These are phyloP conservation scores for Collybia sordida DNA, from an alignment of 768 basidiomycete species.

Conservation along the genomic window DNA sequence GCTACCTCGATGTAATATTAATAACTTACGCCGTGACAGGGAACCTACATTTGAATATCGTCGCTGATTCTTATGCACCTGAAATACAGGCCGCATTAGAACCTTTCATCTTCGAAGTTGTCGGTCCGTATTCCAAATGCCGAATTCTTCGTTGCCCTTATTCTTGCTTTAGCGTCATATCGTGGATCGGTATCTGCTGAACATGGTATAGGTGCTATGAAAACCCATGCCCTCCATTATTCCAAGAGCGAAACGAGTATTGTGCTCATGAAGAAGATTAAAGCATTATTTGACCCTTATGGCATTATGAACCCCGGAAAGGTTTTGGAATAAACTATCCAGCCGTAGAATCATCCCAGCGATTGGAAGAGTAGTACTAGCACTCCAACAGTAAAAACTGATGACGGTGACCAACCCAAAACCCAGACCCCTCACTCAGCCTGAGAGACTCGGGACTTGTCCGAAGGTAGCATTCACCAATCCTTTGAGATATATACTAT, in stretches of 20 bases:
- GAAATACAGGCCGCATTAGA: constrained; percentile 89
- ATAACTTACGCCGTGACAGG: constrained; percentile 41
- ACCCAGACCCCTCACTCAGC: no score
- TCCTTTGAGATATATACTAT: no score
- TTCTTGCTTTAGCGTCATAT: constrained; percentile 53
- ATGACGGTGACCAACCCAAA: no score
- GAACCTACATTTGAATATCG: constrained; percentile 91
- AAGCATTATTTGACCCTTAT: constrained; percentile 83
- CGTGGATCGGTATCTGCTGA: constrained; percentile 95
- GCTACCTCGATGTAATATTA: background rate
- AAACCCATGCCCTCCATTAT: constrained; percentile 86
- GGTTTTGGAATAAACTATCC: constrained; percentile 50
- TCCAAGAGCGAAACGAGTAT: constrained; percentile 81
- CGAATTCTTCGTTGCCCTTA: background rate
- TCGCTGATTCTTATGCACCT: constrained; percentile 77
- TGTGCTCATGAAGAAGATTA: constrained; percentile 88
- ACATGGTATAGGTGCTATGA: constrained; percentile 96
- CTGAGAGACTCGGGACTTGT: no score
- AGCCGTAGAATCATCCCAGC: no score
- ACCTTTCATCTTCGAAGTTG: constrained; percentile 93
- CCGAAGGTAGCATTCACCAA: no score
- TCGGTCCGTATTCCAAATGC: constrained; percentile 48
- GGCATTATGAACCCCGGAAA: constrained; percentile 95
- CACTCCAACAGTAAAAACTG: no score
- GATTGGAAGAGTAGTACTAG: no score